Percentiles rank a stretch among this genome's conserved stretches.
Evolutionary conservation across 441 rosid genomes (phyloP).

Genomic region (Jatropha multifida): DNA sequence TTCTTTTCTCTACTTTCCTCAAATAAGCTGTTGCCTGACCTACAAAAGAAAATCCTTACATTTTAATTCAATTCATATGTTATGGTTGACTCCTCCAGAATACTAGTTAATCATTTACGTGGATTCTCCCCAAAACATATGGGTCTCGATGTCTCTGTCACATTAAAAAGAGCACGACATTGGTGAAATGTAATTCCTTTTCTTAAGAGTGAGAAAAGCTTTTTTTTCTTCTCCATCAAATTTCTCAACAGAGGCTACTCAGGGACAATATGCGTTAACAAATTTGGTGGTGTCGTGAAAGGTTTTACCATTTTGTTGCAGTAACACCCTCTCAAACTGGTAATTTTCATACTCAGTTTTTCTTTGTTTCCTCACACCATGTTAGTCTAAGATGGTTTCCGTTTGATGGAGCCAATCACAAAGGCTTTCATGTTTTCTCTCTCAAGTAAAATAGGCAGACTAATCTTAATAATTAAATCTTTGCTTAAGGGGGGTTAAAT

Average conservation of each 20-base stretch:
- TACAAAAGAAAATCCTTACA: background rate
- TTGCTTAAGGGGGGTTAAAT: background rate
- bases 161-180: background rate
- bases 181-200: background rate
- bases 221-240: background rate
- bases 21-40: background rate
- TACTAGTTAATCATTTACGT: background rate
- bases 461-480: background rate
- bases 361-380: background rate
- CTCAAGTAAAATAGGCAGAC: background rate
- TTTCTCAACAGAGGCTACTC: background rate
- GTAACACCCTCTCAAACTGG: background rate
- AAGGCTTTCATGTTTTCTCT: background rate
- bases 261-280: background rate
- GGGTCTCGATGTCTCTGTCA: background rate
- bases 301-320: background rate
- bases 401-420: background rate
- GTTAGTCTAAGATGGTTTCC: background rate
- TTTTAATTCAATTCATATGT: background rate
- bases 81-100: background rate
- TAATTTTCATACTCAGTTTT: background rate
- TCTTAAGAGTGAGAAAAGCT: background rate
- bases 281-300: background rate
- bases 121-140: background rate
- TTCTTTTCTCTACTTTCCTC: background rate